Base-by-base conservation (phyloP, 352 stramenopile genomes). In the Halophytophthora polymorphica region DNA sequence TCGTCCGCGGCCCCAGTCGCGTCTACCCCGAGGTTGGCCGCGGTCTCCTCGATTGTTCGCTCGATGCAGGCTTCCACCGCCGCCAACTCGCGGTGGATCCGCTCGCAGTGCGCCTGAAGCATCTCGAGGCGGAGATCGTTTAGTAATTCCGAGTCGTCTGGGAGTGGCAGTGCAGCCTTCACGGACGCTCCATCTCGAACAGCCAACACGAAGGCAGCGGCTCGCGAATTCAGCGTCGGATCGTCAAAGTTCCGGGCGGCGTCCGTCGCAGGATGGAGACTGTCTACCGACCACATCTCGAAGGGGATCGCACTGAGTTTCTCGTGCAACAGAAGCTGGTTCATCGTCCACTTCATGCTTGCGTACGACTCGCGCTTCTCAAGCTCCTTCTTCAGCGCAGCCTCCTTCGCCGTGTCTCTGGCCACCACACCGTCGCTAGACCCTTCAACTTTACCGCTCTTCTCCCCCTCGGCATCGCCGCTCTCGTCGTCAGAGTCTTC, bases 271-370 rank as follows among this genome's bases (percentile, higher is more conserved):
- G 17, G 14, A 10, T 15, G n/a, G 12, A 33, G 50, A 0, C n/a
- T 34, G 11, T 59, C 45, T 2, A 29, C 10, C 15, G 44, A 21
- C 61, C 61, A 69, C 1, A 53, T 29, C 6, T 65, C 43, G 19
- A 65, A 42, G 14, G 47, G 55, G 47, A 65, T 15, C 14, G 13
- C 29, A 14, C 17, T 45, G 15, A 69, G 18, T 17, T 28, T 33
- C 35, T 69, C 61, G 28, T 61, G 56, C 19, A 69, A 17, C 12
- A 51, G 19, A 25, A 69, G 61, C 37, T 62, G 61, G 25, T 55
- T 65, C 29, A 65, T 8, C 6, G 52, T 49, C 58, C 53, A 63
- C 29, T 63, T 67, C 12, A 67, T 8, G 4, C 21, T 44, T 0
- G 50, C 38, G 18, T 65, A 69, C 6, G 61, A 61, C 34, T 61